Evolutionary conservation across 225 moss, liverwort and hornwort species (phyloP).

Genomic region (Polytrichum commune): DNA sequence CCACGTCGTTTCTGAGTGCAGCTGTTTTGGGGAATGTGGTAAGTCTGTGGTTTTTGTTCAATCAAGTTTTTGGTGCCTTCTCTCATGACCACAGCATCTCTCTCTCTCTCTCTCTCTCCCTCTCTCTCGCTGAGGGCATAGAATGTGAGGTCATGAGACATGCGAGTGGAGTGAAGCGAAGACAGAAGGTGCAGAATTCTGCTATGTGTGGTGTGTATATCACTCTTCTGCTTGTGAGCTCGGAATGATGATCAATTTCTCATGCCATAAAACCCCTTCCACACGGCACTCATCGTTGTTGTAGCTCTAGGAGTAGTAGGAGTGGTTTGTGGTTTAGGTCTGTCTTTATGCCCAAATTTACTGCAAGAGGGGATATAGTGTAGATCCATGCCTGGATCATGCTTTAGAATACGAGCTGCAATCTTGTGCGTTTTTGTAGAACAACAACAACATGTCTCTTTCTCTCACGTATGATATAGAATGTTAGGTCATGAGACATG

Average conservation of each 20-base stretch:
- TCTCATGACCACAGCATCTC: not conserved
- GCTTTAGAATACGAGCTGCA: not conserved
- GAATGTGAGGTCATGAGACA: too few relatives aligned
- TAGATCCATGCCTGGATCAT: not conserved
- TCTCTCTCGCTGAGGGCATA: not conserved
- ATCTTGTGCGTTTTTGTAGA: too few relatives aligned
- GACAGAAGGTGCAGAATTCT: constrained; percentile 5
- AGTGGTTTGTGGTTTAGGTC: not conserved
- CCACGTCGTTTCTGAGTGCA: constrained; percentile 76
- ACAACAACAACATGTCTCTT: not conserved
- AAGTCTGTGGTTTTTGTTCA: constrained; percentile 25
- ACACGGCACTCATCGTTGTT: not conserved
- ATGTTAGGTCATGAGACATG: not conserved
- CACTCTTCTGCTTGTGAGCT: not conserved
- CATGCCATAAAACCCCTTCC: not conserved
- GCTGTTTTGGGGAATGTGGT: constrained; percentile 91
- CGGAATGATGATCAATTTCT: not conserved
- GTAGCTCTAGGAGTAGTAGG: not conserved
- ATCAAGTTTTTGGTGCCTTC: not conserved
- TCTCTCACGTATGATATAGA: not conserved
- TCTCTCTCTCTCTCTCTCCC: not conserved
- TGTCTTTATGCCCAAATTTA: not conserved
- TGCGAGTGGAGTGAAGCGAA: not conserved
- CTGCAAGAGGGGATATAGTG: not conserved
- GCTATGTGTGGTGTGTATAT: not conserved